A percentile compares a stretch with the other conserved stretches of the same genome.
phyloP scores from a whole-genome alignment of 768 basidiomycete species.

The Zangia roseola region DNA sequence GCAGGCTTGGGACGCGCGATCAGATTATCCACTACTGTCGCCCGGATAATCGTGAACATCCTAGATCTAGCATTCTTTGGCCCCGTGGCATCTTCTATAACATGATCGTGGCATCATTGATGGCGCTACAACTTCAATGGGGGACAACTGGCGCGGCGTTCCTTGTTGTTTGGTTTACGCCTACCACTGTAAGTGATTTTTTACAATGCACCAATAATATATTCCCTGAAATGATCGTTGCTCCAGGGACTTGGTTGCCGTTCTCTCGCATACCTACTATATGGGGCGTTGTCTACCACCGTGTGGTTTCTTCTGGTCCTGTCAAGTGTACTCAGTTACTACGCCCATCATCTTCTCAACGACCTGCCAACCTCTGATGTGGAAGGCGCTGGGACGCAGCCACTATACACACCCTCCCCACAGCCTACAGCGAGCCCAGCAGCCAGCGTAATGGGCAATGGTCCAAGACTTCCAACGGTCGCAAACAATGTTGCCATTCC shows the following conservation, averaged over 20 bases:
- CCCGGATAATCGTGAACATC: neutral
- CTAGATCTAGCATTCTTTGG: conserved; percentile 9
- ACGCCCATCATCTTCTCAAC: conserved; percentile 10
- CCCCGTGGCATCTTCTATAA: conserved; percentile 22
- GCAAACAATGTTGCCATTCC: neutral
- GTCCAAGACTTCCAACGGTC: neutral
- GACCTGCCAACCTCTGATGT: neutral
- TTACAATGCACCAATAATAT: too few species aligned
- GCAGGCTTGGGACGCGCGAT: conserved; percentile 16
- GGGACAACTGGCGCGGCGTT: conserved; percentile 30
- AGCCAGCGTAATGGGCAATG: neutral
- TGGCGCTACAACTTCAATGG: conserved; percentile 35
- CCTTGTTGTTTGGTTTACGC: conserved; percentile 29
- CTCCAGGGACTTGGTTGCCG: conserved; percentile 35
- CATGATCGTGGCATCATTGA: conserved; percentile 29
- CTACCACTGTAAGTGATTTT: conserved; percentile 26
- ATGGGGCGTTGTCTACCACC: conserved; percentile 27
- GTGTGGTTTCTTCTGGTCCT: conserved; percentile 33
- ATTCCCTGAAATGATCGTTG: too few species aligned
- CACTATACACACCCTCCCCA: neutral
- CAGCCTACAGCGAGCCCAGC: too few species aligned
- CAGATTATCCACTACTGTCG: conserved; percentile 23
- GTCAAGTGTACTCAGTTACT: conserved; percentile 28
- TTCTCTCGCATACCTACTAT: conserved; percentile 31
- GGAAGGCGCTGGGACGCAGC: neutral